Conservation (phyloP, 352 stramenopile species). For the Phytophthora pseudosyringae region DNA sequence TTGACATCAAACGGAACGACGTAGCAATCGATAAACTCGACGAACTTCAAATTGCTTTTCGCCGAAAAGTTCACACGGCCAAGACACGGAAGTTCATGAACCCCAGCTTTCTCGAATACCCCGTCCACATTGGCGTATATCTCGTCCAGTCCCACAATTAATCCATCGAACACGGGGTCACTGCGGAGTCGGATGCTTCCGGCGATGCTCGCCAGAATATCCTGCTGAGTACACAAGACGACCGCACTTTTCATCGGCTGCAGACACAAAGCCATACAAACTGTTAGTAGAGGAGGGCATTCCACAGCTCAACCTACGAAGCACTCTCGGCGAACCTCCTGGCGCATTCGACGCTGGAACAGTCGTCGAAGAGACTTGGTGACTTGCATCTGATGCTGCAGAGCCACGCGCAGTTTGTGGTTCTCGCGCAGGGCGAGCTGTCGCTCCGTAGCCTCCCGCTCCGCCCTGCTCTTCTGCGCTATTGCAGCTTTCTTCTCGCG, state of each 20-base stretch:
- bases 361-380: slow-evolving; percentile 21
- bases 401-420: slow-evolving; percentile 1
- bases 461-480: slow-evolving; percentile 4
- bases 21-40: slow-evolving; percentile 21
- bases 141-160: slow-evolving; percentile 25
- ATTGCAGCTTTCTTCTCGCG: slow-evolving; percentile 2
- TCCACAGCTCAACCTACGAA: no score
- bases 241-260: slow-evolving; percentile 16
- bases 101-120: slow-evolving; percentile 13
- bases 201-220: slow-evolving; percentile 10
- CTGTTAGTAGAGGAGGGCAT: background rate
- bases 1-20: slow-evolving; percentile 8
- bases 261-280: background rate
- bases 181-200: background rate
- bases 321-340: slow-evolving; percentile 9
- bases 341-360: slow-evolving; percentile 18
- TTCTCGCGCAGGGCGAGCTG: slow-evolving; percentile 11
- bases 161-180: slow-evolving; percentile 18
- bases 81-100: slow-evolving; percentile 12
- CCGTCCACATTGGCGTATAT: slow-evolving; percentile 25
- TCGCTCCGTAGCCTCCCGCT: background rate
- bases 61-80: slow-evolving; percentile 13
- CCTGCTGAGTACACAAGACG: slow-evolving; percentile 6
- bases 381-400: slow-evolving; percentile 9
- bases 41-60: slow-evolving; percentile 8